Conservation (phyloP, 2,329 filamentous ascomycete species). For the Monosporascus sp. region DNA sequence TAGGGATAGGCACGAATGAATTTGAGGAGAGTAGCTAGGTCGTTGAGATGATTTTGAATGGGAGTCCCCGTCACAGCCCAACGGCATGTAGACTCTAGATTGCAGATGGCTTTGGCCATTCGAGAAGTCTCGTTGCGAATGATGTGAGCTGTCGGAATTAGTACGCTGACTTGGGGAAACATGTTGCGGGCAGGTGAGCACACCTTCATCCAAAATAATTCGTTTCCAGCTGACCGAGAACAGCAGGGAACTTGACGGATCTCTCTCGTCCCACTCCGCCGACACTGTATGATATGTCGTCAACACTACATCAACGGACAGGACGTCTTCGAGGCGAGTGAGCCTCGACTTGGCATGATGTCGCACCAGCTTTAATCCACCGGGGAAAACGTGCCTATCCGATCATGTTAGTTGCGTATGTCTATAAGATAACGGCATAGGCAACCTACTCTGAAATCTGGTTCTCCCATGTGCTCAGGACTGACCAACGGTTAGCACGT, state of each 20-base stretch:
- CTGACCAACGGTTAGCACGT: slow-evolving; percentile 15
- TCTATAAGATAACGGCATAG: neutral
- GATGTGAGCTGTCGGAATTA: slow-evolving; percentile 30
- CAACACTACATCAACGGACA: slow-evolving; percentile 25
- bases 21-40: slow-evolving; percentile 36
- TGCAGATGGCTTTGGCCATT: slow-evolving; percentile 33
- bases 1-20: slow-evolving; percentile 40
- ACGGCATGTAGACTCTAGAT: slow-evolving; percentile 29
- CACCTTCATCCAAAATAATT: slow-evolving; percentile 36
- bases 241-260: slow-evolving; percentile 11
- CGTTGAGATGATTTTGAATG: slow-evolving; percentile 40
- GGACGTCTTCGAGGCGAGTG: slow-evolving; percentile 7
- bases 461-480: slow-evolving; percentile 35
- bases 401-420: neutral
- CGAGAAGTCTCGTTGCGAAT: slow-evolving; percentile 31
- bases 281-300: slow-evolving; percentile 39
- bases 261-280: slow-evolving; percentile 27
- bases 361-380: slow-evolving; percentile 16
- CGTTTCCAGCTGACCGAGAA: slow-evolving; percentile 34
- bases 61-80: slow-evolving; percentile 47
- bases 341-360: slow-evolving; percentile 28
- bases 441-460: slow-evolving; percentile 23
- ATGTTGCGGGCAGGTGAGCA: neutral
- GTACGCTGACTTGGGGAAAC: neutral
- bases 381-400: slow-evolving; percentile 22